Base-by-base conservation (phyloP, 106 monocot species). In the Amphibolis antarctica region DNA sequence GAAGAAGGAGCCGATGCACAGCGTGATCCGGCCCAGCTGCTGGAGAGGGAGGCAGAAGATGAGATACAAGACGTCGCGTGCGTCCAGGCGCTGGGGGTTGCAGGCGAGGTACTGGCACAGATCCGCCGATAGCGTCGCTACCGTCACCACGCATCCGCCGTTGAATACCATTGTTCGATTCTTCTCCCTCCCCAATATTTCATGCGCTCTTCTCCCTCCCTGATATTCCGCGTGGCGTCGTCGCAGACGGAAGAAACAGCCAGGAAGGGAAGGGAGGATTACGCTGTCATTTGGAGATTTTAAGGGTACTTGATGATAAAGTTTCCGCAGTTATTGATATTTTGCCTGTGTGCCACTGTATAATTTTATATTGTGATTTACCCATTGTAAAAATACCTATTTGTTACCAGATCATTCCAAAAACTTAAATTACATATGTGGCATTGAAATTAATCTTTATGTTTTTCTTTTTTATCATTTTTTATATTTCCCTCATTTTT, bases 71-170 rank as follows among this genome's bases (percentile, higher is more conserved):
- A 74, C 73, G 31, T 66, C 66, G 48, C 23, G 28, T 49, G 30
- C 59, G 57, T 20, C 10, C 17, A 74, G 66, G 4, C 66, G 65
- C 30, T 66, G 44, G 18, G 73, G 73, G 59, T 74, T 74, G 59
- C 62, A 74, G 66, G 73, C 73, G 21, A 74, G 13, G 59, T 66
- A 42, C 66, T 74, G 73, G 59, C 65, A 74, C 2, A 74, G 73
- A 46, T 74, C 66, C n/a, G 73, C 73, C 59, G 73, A 66, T 30
- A 74, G 30, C 18, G 57, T 59, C 46, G 66, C 66, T 59, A 60
- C 66, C n/a, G 66, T 3, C 9, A 65, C 59, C 48, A 74, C 58
- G 43, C 19, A 57, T 1, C 56, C 55, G 24, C 36, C 55, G 73
- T 66, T 57, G 73, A 74, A 60, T 20, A 74, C 73, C 73, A 74